Evolutionary conservation across 139 green algal species (phyloP).

Genomic region (Nannochloris sp.): DNA sequence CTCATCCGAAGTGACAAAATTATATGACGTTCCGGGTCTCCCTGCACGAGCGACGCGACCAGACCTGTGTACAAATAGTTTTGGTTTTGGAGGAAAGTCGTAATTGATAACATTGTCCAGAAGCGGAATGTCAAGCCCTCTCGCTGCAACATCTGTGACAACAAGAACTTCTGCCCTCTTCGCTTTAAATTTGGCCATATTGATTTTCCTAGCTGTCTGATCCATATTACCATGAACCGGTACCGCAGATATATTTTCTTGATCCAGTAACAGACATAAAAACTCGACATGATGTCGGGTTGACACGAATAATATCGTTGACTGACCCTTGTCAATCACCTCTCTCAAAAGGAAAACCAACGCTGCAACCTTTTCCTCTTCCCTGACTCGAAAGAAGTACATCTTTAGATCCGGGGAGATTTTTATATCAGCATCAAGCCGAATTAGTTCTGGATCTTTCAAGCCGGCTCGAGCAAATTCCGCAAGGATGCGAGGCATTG

Average conservation of each 20-base stretch:
- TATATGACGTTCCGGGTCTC: slow-evolving; percentile 63
- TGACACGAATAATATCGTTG: slow-evolving; percentile 79
- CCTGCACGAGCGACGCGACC: slow-evolving; percentile 71
- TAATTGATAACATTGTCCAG: slow-evolving; percentile 99
- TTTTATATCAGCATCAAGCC: slow-evolving; percentile 85
- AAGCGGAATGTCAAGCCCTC: slow-evolving; percentile 95
- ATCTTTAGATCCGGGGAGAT: slow-evolving; percentile 76
- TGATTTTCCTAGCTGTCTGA: slow-evolving; percentile 90
- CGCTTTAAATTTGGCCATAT: slow-evolving; percentile 83
- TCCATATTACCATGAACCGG: slow-evolving; percentile 93
- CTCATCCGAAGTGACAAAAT: slow-evolving; percentile 55
- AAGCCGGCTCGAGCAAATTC: slow-evolving; percentile 90
- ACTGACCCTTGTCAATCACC: slow-evolving; percentile 54
- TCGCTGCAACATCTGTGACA: slow-evolving; percentile 95
- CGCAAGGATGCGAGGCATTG: slow-evolving; percentile 78
- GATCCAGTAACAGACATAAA: slow-evolving; percentile 62
- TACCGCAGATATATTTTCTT: slow-evolving; percentile 51
- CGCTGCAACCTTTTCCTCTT: slow-evolving; percentile 83
- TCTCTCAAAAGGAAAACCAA: slow-evolving; percentile 82
- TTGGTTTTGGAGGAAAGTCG: slow-evolving; percentile 81
- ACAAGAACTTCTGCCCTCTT: slow-evolving; percentile 57
- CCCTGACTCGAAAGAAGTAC: slow-evolving; percentile 69
- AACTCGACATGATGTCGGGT: slow-evolving; percentile 95
- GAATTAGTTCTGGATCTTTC: slow-evolving; percentile 75
- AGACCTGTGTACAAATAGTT: slow-evolving; percentile 90